A percentile compares a stretch with the other conserved stretches of the same genome.
Evolutionary conservation across 805 yeast genomes (phyloP).

Genomic region (Candida manassasensis): DNA sequence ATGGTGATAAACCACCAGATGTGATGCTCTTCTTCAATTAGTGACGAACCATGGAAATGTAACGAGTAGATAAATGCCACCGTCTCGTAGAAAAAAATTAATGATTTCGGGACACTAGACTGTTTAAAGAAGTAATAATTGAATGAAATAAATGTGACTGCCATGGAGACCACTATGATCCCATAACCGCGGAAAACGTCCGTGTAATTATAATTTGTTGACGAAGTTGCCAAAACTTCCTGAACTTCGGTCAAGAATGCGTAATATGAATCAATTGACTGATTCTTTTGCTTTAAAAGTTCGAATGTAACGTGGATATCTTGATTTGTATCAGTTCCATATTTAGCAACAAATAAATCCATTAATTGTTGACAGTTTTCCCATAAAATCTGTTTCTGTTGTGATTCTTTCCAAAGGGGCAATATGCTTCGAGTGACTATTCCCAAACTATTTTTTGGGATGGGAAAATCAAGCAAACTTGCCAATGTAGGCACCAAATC

Average conservation of each 20-base stretch:
- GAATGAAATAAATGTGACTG: constrained; percentile 22
- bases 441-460: constrained; percentile 75
- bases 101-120: constrained; percentile 6
- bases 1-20: constrained; percentile 71
- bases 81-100: constrained; percentile 22
- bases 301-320: constrained; percentile 9
- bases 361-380: constrained; percentile 59
- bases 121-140: constrained; percentile 11
- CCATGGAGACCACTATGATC: constrained; percentile 23
- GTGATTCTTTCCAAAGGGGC: constrained; percentile 40
- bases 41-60: constrained; percentile 73
- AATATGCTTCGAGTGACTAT: constrained; percentile 57
- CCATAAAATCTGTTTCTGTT: constrained; percentile 32
- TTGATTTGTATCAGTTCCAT: constrained; percentile 14
- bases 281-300: constrained; percentile 5
- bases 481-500: constrained; percentile 72
- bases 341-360: constrained; percentile 41
- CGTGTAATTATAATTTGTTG: constrained; percentile 67
- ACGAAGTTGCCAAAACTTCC: constrained; percentile 46
- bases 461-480: constrained; percentile 54
- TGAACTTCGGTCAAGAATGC: constrained; percentile 46
- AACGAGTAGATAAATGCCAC: constrained; percentile 48
- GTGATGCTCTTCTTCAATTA: constrained; percentile 95
- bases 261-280: constrained; percentile 10
- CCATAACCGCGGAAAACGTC: constrained; percentile 38